A percentile compares a stretch with the other conserved stretches of the same genome.
These are phyloP conservation scores for Echria macrotheca DNA, from an alignment of 495 filamentous ascomycete species.

Conservation along the genomic window DNA sequence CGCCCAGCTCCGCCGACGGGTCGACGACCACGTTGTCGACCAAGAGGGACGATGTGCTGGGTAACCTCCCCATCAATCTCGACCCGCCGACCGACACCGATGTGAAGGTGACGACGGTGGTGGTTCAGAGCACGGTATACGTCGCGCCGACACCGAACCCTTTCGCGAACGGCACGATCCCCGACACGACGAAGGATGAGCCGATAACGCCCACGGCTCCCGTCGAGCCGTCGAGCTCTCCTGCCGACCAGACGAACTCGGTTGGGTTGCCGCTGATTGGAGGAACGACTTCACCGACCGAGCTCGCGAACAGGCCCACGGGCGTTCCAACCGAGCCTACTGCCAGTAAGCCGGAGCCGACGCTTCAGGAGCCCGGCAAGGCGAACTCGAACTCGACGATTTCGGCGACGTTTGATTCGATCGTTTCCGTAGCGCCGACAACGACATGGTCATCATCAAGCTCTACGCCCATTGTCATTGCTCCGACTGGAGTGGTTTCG, in stretches of 20 bases:
- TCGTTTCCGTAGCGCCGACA: slow-evolving; percentile 6
- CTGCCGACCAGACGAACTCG: neutral
- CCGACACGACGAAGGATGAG: neutral
- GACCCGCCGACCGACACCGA: neutral
- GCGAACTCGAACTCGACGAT: neutral
- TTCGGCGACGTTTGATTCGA: neutral
- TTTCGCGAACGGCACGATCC: neutral
- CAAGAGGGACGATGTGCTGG: neutral
- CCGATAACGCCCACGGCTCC: neutral
- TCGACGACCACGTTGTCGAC: neutral
- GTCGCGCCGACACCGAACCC: neutral
- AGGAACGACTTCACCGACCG: too few species aligned
- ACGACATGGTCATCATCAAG: too few species aligned
- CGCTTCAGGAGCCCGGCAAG: neutral
- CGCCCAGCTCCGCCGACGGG: slow-evolving; percentile 1
- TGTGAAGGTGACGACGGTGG: neutral
- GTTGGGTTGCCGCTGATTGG: too few species aligned
- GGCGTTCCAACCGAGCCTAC: neutral
- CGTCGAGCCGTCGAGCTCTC: neutral
- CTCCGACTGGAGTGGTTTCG: slow-evolving; percentile 9
- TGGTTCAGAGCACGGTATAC: slow-evolving; percentile 2
- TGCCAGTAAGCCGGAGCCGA: neutral
- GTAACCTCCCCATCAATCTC: neutral
- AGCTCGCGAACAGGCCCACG: too few species aligned
- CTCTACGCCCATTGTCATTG: slow-evolving; percentile 10